These are phyloP conservation scores for Oldenlandia corymbosa DNA, from an alignment of 257 asterid genomes.

Conservation along the genomic window DNA sequence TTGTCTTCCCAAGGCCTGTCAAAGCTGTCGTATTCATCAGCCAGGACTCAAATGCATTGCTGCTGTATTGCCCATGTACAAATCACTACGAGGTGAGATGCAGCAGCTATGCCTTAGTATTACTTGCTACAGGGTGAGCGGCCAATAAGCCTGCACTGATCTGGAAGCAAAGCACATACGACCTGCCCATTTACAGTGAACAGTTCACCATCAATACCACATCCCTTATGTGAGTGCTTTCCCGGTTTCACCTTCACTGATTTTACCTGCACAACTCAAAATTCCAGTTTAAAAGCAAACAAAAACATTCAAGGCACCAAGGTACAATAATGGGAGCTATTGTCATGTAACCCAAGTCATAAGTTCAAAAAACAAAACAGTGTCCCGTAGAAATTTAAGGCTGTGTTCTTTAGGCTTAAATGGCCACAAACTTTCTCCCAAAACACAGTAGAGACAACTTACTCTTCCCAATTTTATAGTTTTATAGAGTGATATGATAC, in stretches of 20 bases:
- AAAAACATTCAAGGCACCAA: background rate
- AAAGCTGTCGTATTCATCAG: background rate
- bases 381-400: no score
- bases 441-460: no score
- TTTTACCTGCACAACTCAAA: slow-evolving; percentile 62
- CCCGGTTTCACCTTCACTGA: slow-evolving; percentile 88
- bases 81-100: slow-evolving; percentile 7
- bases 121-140: slow-evolving; percentile 37
- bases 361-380: no score
- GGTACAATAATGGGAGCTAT: background rate
- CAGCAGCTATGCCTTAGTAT: slow-evolving; percentile 36
- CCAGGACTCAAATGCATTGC: background rate
- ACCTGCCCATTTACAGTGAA: slow-evolving; percentile 82
- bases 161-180: slow-evolving; percentile 75
- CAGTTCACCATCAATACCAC: slow-evolving; percentile 97
- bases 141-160: slow-evolving; percentile 94
- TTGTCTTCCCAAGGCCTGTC: background rate
- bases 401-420: no score
- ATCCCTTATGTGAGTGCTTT: slow-evolving; percentile 71
- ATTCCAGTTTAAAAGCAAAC: slow-evolving; percentile 6
- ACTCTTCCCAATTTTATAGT: no score
- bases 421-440: no score
- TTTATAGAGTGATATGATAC: no score
- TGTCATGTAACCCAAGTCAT: no score
- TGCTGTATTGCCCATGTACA: background rate